phyloP scores from a whole-genome alignment of 768 basidiomycete genomes.

The Leccinum olivaceopallidum region DNA sequence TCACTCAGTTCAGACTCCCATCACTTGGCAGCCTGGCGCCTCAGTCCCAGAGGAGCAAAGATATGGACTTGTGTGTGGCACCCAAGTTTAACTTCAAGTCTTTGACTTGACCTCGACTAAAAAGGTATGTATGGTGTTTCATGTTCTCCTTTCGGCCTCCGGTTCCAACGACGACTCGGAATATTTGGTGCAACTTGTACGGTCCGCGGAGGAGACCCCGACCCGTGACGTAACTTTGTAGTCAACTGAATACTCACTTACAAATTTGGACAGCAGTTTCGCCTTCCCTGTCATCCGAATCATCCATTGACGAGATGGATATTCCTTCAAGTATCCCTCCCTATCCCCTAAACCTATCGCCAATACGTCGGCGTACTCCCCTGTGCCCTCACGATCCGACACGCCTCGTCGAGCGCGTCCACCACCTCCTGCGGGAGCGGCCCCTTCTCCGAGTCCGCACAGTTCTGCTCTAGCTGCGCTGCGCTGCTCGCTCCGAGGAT shows the following conservation, averaged over 20 bases:
- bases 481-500: conserved; percentile 51
- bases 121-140: neutral
- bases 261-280: neutral
- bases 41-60: neutral
- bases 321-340: neutral
- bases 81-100: neutral
- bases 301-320: neutral
- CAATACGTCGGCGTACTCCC: conserved; percentile 39
- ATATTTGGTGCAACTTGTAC: neutral
- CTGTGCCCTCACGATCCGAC: conserved; percentile 37
- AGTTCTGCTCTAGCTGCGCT: conserved; percentile 45
- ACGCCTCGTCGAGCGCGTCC: conserved; percentile 51
- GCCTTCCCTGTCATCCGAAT: neutral
- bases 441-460: conserved; percentile 49
- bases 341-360: conserved; percentile 19
- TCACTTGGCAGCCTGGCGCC: neutral
- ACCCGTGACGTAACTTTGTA: neutral
- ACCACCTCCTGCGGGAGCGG: conserved; percentile 55
- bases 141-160: neutral
- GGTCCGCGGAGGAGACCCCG: neutral
- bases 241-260: neutral
- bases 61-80: neutral
- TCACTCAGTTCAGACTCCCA: neutral
- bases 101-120: neutral
- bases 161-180: neutral